Evolutionary conservation across 2,329 filamentous ascomycete genomes (phyloP).

Genomic region (Emergomyces africanus): DNA sequence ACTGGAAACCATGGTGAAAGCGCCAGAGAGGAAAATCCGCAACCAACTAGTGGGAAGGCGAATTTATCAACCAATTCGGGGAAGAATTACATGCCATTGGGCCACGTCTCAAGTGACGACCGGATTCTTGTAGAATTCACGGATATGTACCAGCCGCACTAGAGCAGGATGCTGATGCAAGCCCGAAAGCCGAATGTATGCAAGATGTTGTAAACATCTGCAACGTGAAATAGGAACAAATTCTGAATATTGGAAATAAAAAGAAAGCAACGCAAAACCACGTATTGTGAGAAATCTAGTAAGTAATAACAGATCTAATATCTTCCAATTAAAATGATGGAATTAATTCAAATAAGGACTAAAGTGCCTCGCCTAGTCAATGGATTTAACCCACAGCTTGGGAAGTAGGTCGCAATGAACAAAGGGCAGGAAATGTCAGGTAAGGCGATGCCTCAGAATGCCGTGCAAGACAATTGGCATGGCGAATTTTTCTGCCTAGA

Average conservation of each 20-base stretch:
- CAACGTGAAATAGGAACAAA: constrained; percentile 13
- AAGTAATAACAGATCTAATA: background rate
- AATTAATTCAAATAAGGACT: background rate
- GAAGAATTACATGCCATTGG: constrained; percentile 23
- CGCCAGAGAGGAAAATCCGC: constrained; percentile 16
- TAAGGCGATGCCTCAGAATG: constrained; percentile 1
- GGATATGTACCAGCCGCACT: constrained; percentile 8
- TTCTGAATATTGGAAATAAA: background rate
- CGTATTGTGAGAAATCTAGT: background rate
- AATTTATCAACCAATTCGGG: constrained; percentile 23
- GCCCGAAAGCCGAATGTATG: constrained; percentile 17
- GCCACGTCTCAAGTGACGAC: constrained; percentile 29
- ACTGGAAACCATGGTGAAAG: constrained; percentile 16
- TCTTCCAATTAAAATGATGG: background rate
- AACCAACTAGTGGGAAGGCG: constrained; percentile 19
- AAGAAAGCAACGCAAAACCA: background rate
- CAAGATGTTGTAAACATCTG: constrained; percentile 17
- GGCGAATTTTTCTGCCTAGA: background rate
- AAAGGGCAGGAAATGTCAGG: background rate
- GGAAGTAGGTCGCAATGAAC: background rate
- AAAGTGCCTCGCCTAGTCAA: background rate
- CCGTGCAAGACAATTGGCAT: constrained; percentile 1
- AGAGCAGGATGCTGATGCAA: constrained; percentile 15
- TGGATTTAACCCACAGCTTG: background rate
- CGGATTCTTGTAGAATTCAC: constrained; percentile 16